phyloP scores from a whole-genome alignment of 2,329 filamentous ascomycete genomes.

The Capronia epimyces region DNA sequence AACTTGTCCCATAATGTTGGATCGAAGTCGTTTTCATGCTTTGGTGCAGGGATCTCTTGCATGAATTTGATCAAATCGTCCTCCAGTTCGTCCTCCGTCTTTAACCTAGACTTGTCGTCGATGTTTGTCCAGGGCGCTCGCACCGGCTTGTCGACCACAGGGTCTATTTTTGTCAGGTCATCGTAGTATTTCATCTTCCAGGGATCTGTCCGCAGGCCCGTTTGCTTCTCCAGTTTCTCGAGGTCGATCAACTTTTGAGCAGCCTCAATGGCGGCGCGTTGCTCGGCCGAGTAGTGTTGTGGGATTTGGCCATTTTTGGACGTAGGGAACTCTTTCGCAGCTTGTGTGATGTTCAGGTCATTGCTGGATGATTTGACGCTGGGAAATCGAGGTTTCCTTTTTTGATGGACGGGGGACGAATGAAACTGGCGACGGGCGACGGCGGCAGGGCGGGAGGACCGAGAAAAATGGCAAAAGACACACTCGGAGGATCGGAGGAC shows the following conservation, averaged over 20 bases:
- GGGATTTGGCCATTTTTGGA: constrained; percentile 10
- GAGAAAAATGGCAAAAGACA: constrained; percentile 47
- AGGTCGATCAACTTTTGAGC: constrained; percentile 72
- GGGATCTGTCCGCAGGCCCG: constrained; percentile 64
- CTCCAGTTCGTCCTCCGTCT: constrained; percentile 56
- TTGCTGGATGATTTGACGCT: constrained; percentile 37
- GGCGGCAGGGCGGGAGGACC: constrained; percentile 37
- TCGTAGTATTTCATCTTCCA: constrained; percentile 72
- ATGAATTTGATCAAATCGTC: constrained; percentile 50
- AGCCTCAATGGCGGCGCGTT: constrained; percentile 74
- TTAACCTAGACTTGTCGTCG: constrained; percentile 56
- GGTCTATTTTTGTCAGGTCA: constrained; percentile 71
- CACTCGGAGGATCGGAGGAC: constrained; percentile 47
- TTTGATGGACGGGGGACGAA: constrained; percentile 35
- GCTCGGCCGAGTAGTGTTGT: constrained; percentile 67
- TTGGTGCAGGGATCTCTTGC: constrained; percentile 19
- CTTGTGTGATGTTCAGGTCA: constrained; percentile 26
- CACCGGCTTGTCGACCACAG: constrained; percentile 68
- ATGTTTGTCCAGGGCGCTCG: constrained; percentile 47
- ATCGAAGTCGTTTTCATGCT: constrained; percentile 32
- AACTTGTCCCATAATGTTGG: constrained; percentile 23
- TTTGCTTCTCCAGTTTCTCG: constrained; percentile 59
- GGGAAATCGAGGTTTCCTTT: constrained; percentile 38
- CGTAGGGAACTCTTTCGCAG: constrained; percentile 13
- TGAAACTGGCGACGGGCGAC: constrained; percentile 48